A percentile compares a stretch with the other conserved stretches of the same genome.
Evolutionary conservation across 2,329 filamentous ascomycete species (phyloP).

Genomic region (Ophiocordyceps polyrhachis-furcata): DNA sequence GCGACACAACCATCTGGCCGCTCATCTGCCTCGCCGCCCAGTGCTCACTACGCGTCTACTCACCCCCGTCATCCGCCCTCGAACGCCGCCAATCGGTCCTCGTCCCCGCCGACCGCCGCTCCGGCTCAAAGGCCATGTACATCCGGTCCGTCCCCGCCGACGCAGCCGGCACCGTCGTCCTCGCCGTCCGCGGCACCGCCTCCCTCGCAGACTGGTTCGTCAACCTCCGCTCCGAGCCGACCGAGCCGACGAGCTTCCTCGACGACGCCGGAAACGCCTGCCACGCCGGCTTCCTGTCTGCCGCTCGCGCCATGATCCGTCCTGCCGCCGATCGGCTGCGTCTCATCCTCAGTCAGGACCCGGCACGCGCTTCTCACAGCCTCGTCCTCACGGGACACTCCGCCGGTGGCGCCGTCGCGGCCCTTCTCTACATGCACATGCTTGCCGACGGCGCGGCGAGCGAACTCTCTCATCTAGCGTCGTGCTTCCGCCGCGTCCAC

Average conservation of each 20-base stretch:
- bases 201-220: conserved; percentile 76
- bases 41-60: conserved; percentile 60
- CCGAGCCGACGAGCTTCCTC: conserved; percentile 48
- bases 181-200: conserved; percentile 66
- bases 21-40: conserved; percentile 62
- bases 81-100: conserved; percentile 51
- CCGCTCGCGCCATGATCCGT: conserved; percentile 55
- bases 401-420: conserved; percentile 68
- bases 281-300: conserved; percentile 62
- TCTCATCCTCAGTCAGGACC: conserved; percentile 53
- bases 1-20: conserved; percentile 29
- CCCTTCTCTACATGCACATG: conserved; percentile 69
- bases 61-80: conserved; percentile 32
- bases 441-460: conserved; percentile 41
- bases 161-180: conserved; percentile 59
- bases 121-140: conserved; percentile 70
- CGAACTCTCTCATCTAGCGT: conserved; percentile 50
- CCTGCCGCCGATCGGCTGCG: conserved; percentile 55
- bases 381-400: conserved; percentile 75
- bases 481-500: conserved; percentile 60
- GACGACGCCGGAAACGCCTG: conserved; percentile 63
- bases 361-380: conserved; percentile 43
- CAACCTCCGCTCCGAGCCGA: conserved; percentile 54
- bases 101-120: conserved; percentile 50
- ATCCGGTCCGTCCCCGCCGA: conserved; percentile 68